Evolutionary conservation across 768 basidiomycete species (phyloP).

Genomic region (Cystobasidiopsis lactophilus): DNA sequence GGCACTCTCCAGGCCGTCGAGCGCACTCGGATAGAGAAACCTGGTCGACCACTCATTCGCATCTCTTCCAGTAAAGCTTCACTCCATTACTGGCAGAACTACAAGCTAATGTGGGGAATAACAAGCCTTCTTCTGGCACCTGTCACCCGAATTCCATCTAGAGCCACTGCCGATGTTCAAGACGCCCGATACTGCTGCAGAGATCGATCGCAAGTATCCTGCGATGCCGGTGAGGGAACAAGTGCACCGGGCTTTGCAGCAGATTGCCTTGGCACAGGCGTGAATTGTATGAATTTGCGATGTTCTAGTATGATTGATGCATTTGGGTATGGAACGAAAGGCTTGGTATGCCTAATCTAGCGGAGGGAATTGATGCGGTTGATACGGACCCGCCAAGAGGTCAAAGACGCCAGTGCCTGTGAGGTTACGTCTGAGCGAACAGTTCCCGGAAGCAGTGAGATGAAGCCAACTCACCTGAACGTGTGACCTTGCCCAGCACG

Average conservation of each 20-base stretch:
- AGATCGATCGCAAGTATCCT: neutral
- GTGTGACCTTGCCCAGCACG: slow-evolving; percentile 64
- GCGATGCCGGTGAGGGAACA: neutral
- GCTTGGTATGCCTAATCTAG: neutral
- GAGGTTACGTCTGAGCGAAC: no score
- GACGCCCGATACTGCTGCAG: neutral
- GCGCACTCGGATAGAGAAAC: slow-evolving; percentile 35
- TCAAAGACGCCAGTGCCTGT: slow-evolving; percentile 96
- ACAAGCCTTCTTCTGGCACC: neutral
- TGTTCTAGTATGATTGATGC: neutral
- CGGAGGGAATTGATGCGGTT: no score
- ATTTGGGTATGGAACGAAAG: neutral
- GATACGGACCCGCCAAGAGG: slow-evolving; percentile 30
- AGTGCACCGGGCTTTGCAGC: neutral
- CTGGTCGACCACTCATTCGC: slow-evolving; percentile 70
- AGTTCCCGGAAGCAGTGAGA: no score
- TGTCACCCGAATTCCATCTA: neutral
- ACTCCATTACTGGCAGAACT: slow-evolving; percentile 41
- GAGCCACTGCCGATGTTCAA: neutral
- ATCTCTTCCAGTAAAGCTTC: slow-evolving; percentile 94
- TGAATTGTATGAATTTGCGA: neutral
- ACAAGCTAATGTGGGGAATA: no score
- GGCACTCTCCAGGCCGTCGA: slow-evolving; percentile 51
- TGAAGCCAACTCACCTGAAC: no score
- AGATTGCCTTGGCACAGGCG: neutral